A percentile compares a stretch with the other conserved stretches of the same genome.
These are phyloP conservation scores for Thyridium curvatum DNA, from an alignment of 2,329 filamentous ascomycete species.

Conservation along the genomic window DNA sequence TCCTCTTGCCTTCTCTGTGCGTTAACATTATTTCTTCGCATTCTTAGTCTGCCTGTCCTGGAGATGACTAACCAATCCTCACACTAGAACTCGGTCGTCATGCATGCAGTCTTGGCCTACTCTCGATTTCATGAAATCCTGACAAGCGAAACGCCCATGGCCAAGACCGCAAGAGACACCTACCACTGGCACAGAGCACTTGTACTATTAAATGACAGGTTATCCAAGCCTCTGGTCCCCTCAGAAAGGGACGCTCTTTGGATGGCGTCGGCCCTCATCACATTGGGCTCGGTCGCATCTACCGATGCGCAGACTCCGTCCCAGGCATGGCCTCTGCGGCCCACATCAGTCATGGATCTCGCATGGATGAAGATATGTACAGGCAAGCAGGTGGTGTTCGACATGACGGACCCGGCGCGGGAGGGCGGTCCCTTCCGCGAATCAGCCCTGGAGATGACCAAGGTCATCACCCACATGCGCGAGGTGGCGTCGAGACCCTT, in stretches of 20 bases:
- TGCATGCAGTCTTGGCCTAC: slow-evolving; percentile 43
- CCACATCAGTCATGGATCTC: slow-evolving; percentile 35
- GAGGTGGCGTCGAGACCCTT: too few species aligned
- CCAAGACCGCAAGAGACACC: too few species aligned
- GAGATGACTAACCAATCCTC: too few species aligned
- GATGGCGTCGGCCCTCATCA: slow-evolving; percentile 39
- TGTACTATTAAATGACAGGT: slow-evolving; percentile 37
- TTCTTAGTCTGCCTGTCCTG: too few species aligned
- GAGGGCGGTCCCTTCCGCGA: slow-evolving; percentile 38
- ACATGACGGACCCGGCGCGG: slow-evolving; percentile 27
- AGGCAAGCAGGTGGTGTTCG: slow-evolving; percentile 49
- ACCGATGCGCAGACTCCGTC: slow-evolving; percentile 33
- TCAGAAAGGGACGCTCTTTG: slow-evolving; percentile 39
- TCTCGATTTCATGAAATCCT: too few species aligned
- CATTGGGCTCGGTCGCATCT: slow-evolving; percentile 36
- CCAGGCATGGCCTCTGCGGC: slow-evolving; percentile 50
- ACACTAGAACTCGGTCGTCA: slow-evolving; percentile 40
- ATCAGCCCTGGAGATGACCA: too few species aligned
- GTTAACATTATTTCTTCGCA: too few species aligned
- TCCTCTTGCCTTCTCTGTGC: too few species aligned
- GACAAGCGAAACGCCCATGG: too few species aligned
- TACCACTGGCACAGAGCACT: slow-evolving; percentile 39
- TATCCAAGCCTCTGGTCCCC: slow-evolving; percentile 25
- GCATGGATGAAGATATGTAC: slow-evolving; percentile 52
- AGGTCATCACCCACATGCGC: too few species aligned